phyloP scores from a whole-genome alignment of 257 asterid species.

The Primulina tabacum region DNA sequence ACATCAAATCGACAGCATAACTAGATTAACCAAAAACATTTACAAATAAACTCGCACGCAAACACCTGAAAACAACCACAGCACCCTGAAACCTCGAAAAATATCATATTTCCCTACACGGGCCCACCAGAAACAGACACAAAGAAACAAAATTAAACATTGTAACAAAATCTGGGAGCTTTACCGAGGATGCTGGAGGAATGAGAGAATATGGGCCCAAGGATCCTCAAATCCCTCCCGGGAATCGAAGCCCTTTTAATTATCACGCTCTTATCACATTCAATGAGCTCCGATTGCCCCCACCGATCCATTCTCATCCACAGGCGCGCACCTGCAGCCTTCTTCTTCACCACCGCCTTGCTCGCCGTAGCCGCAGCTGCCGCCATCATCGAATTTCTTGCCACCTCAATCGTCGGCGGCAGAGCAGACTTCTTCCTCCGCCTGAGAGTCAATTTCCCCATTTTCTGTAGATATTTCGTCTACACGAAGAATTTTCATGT shows the following conservation, averaged over 20 bases:
- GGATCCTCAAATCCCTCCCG: constrained; percentile 88
- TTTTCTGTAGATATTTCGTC: constrained; percentile 23
- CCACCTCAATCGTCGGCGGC: constrained; percentile 34
- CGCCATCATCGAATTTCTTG: constrained; percentile 35
- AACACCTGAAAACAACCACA: background rate
- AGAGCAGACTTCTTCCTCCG: constrained; percentile 54
- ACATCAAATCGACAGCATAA: background rate
- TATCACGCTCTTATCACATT: constrained; percentile 77
- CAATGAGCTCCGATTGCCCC: constrained; percentile 90
- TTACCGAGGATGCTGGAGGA: constrained; percentile 92
- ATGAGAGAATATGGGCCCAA: constrained; percentile 94
- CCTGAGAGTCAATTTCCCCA: constrained; percentile 49
- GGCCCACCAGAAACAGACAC: background rate
- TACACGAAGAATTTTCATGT: too few relatives aligned
- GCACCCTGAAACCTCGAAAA: constrained; percentile 3
- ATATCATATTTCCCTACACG: background rate
- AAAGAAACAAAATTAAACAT: background rate
- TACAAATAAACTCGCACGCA: too few relatives aligned
- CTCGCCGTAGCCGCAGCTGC: constrained; percentile 24
- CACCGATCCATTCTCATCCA: constrained; percentile 94
- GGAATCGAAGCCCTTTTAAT: constrained; percentile 82
- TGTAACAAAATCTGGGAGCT: background rate
- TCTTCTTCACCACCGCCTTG: constrained; percentile 64
- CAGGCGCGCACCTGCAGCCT: constrained; percentile 67
- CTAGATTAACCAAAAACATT: too few relatives aligned